A percentile compares a stretch with the other conserved stretches of the same genome.
Conservation (phyloP, 2,329 filamentous ascomycete species). For the Arthrinium phaeospermum region DNA sequence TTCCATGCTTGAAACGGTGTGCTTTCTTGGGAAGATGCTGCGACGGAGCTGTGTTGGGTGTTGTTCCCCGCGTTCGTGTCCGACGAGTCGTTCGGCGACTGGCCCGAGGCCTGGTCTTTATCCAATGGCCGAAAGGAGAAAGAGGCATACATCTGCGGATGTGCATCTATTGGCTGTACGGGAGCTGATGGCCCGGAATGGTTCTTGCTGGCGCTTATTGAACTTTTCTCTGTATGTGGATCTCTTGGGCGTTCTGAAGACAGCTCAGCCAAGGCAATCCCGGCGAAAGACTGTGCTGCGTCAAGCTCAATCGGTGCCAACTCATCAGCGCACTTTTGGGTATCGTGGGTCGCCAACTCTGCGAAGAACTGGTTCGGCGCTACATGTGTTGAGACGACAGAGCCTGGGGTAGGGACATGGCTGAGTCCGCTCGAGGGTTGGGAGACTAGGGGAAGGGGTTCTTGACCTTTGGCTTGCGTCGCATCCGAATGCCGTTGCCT, state of each 20-base stretch:
- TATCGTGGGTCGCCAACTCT: constrained; percentile 37
- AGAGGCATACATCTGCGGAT: constrained; percentile 37
- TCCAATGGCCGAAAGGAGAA: constrained; percentile 35
- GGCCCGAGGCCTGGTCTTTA: constrained; percentile 1
- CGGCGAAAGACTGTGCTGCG: constrained; percentile 28
- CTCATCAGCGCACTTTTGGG: constrained; percentile 39
- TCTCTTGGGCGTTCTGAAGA: constrained; percentile 30
- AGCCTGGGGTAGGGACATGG: neutral
- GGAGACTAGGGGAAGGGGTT: neutral
- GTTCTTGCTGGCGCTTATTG: constrained; percentile 24
- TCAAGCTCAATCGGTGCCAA: constrained; percentile 40
- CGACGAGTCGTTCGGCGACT: neutral
- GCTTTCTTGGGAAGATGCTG: neutral
- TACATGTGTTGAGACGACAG: neutral
- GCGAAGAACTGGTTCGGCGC: neutral
- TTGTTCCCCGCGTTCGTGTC: no score
- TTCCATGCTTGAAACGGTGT: neutral
- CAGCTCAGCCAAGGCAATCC: constrained; percentile 25
- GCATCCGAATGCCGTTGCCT: constrained; percentile 18
- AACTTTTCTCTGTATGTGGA: constrained; percentile 31
- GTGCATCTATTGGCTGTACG: constrained; percentile 29
- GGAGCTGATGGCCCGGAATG: neutral
- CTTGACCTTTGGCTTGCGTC: constrained; percentile 23
- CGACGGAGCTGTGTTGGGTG: neutral
- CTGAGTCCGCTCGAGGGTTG: neutral